These are phyloP conservation scores for Colletotrichum graminicola DNA, from an alignment of 2,329 filamentous ascomycete genomes.

Conservation along the genomic window DNA sequence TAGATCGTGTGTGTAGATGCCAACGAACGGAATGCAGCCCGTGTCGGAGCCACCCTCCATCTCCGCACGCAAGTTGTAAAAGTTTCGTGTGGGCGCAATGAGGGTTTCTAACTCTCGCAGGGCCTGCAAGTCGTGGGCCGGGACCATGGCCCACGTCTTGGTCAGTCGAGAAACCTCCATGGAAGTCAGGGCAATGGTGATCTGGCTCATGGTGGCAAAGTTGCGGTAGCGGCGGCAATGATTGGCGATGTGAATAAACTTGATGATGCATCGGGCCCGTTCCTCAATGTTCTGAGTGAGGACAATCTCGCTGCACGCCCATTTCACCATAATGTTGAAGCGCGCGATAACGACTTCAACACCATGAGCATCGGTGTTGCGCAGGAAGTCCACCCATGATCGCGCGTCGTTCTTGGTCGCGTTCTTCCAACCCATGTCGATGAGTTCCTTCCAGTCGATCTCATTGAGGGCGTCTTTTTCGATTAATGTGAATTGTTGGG, in stretches of 20 bases:
- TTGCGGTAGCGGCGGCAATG: constrained; percentile 83
- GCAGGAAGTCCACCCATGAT: constrained; percentile 86
- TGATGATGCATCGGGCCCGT: constrained; percentile 81
- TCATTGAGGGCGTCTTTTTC: constrained; percentile 89
- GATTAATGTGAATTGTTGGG: constrained; percentile 86
- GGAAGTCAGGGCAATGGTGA: constrained; percentile 81
- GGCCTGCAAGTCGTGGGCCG: constrained; percentile 72
- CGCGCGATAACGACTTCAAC: constrained; percentile 87
- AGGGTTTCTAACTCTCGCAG: constrained; percentile 78
- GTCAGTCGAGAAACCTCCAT: constrained; percentile 77
- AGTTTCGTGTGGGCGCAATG: constrained; percentile 83
- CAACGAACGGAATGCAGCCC: constrained; percentile 87
- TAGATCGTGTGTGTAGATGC: constrained; percentile 85
- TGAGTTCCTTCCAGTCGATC: constrained; percentile 89
- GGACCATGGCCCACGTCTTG: constrained; percentile 79
- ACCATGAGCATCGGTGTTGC: constrained; percentile 77
- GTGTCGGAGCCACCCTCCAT: constrained; percentile 79
- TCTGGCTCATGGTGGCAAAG: constrained; percentile 86
- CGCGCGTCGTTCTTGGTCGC: constrained; percentile 72
- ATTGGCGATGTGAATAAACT: constrained; percentile 83
- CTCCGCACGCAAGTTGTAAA: constrained; percentile 79
- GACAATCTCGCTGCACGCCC: constrained; percentile 84
- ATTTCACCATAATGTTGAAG: constrained; percentile 91
- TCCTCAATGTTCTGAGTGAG: constrained; percentile 79
- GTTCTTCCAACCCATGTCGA: constrained; percentile 86